A percentile compares a stretch with the other conserved stretches of the same genome.
These are phyloP conservation scores for Chrysophaeum taylorii DNA, from an alignment of 352 stramenopile genomes.

Conservation along the genomic window DNA sequence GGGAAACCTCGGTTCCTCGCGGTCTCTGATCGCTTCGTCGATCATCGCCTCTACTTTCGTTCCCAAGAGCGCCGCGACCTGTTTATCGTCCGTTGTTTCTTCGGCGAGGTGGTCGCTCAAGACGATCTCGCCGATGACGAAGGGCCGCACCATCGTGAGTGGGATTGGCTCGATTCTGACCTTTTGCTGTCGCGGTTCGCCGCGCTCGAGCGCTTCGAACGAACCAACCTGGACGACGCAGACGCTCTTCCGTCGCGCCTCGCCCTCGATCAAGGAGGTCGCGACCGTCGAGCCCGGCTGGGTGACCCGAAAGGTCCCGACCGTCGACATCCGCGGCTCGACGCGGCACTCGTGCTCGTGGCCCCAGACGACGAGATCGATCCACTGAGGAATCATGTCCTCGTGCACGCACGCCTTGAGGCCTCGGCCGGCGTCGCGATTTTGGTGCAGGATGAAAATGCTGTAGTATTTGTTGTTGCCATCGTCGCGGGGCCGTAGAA, in stretches of 20 bases:
- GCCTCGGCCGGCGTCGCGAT: slow-evolving; percentile 80
- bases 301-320: slow-evolving; percentile 88
- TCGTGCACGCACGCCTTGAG: slow-evolving; percentile 93
- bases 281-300: slow-evolving; percentile 91
- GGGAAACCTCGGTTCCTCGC: neutral
- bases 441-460: slow-evolving; percentile 98
- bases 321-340: slow-evolving; percentile 76
- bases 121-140: slow-evolving; percentile 77
- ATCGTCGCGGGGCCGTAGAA: slow-evolving; percentile 54
- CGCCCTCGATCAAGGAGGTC: slow-evolving; percentile 60
- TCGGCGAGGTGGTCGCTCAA: too few species aligned
- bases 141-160: slow-evolving; percentile 77
- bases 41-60: slow-evolving; percentile 41
- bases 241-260: slow-evolving; percentile 66
- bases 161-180: slow-evolving; percentile 71
- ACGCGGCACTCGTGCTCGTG: slow-evolving; percentile 93
- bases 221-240: slow-evolving; percentile 75
- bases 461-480: slow-evolving; percentile 76
- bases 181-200: slow-evolving; percentile 41
- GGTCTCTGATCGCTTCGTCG: slow-evolving; percentile 25
- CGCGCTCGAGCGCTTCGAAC: too few species aligned
- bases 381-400: slow-evolving; percentile 95
- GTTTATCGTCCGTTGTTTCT: slow-evolving; percentile 58
- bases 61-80: slow-evolving; percentile 44
- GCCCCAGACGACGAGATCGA: slow-evolving; percentile 89